These are phyloP conservation scores for Eucalyptus fibrosa DNA, from an alignment of 345 rosid species.

Conservation along the genomic window DNA sequence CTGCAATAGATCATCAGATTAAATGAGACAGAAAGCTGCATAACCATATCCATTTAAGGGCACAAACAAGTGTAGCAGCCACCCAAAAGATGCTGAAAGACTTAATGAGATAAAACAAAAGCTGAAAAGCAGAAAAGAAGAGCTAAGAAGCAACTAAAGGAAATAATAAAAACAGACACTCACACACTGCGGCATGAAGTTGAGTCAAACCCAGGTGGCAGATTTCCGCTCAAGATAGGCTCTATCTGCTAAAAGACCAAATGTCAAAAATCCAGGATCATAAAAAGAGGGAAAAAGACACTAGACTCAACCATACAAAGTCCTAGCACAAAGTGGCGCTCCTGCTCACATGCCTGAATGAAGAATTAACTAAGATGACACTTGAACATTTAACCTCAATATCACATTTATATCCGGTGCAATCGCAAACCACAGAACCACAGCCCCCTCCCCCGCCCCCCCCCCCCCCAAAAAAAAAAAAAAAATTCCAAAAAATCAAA, in stretches of 20 bases:
- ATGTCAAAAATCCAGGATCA: background rate
- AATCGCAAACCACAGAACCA: background rate
- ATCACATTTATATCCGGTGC: background rate
- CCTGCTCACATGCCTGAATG: background rate
- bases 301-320: background rate
- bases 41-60: background rate
- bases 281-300: background rate
- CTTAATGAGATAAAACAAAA: background rate
- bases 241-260: constrained; percentile 51
- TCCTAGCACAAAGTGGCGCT: background rate
- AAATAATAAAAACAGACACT: constrained; percentile 14
- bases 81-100: background rate
- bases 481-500: background rate
- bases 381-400: background rate
- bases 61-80: background rate
- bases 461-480: background rate
- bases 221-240: constrained; percentile 78
- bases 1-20: constrained; percentile 8
- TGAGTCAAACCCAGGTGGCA: constrained; percentile 77
- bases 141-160: background rate
- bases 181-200: constrained; percentile 82
- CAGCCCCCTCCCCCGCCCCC: rapidly evolving
- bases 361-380: background rate
- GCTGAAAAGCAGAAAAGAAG: background rate
- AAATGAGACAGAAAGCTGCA: background rate